Evolutionary conservation across 495 filamentous ascomycete genomes (phyloP).

Genomic region (Podospora pseudoanserina): DNA sequence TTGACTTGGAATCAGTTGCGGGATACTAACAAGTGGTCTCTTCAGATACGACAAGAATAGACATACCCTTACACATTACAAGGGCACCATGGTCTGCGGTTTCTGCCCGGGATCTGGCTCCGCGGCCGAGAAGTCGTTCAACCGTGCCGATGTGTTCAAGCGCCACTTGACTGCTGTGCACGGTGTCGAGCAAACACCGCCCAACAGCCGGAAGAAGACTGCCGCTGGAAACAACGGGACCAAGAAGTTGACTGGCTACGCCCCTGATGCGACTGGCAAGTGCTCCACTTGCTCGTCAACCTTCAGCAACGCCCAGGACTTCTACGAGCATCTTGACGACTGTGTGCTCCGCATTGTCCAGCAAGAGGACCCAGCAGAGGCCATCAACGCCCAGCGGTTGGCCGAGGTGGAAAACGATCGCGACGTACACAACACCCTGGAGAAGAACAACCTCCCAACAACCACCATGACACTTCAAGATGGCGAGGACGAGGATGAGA

Average conservation of each 20-base stretch:
- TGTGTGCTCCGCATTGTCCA: conserved; percentile 97
- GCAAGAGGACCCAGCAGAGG: conserved; percentile 92
- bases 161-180: conserved; percentile 93
- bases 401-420: conserved; percentile 79
- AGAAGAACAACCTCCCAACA: conserved; percentile 69
- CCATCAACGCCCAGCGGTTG: conserved; percentile 85
- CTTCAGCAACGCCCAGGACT: conserved; percentile 93
- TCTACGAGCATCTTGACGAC: conserved; percentile 99
- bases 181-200: conserved; percentile 91
- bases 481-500: conserved; percentile 60
- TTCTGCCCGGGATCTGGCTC: conserved; percentile 96
- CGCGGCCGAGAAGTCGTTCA: conserved; percentile 95
- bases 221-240: conserved; percentile 34
- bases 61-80: conserved; percentile 97
- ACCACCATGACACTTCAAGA: conserved; percentile 57
- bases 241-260: conserved; percentile 61
- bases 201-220: conserved; percentile 89
- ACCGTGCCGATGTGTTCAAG: conserved; percentile 98
- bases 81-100: conserved; percentile 98
- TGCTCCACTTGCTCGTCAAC: conserved; percentile 92
- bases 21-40: background rate
- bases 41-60: conserved; percentile 87
- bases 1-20: background rate
- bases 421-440: conserved; percentile 77
- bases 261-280: conserved; percentile 78